Conservation (phyloP, 331 rosid genomes). For the Arachis monticola region DNA sequence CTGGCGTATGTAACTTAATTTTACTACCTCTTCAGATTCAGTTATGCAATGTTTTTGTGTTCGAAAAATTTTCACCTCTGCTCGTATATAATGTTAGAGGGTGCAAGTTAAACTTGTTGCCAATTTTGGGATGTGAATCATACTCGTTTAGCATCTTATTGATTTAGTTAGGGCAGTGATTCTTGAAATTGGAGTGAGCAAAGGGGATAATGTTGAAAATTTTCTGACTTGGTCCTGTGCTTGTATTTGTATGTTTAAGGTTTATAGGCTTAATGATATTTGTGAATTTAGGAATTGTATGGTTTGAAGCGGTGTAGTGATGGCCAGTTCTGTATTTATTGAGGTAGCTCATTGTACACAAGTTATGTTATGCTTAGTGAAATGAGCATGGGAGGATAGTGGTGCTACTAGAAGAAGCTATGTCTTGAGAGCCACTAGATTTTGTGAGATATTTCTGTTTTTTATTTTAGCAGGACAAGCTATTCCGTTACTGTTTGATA, state of each 20-base stretch:
- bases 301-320: background rate
- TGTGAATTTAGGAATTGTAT: slow-evolving; percentile 17
- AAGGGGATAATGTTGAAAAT: background rate
- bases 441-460: background rate
- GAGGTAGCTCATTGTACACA: background rate
- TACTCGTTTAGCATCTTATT: background rate
- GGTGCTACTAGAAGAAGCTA: slow-evolving; percentile 4
- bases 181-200: no score
- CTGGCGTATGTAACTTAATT: slow-evolving; percentile 58
- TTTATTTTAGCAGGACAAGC: background rate
- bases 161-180: background rate
- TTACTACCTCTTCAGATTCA: background rate
- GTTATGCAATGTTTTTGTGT: background rate
- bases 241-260: background rate
- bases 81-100: background rate
- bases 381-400: slow-evolving; percentile 4
- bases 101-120: background rate
- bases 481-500: background rate
- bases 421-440: slow-evolving; percentile 23
- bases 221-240: background rate
- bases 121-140: slow-evolving; percentile 2
- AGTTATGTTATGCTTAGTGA: background rate
- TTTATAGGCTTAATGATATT: background rate
- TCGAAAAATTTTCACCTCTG: background rate
- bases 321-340: background rate